A percentile compares a stretch with the other conserved stretches of the same genome.
phyloP scores from a whole-genome alignment of 1,139 yeast species.

The Diutina ranongensis region DNA sequence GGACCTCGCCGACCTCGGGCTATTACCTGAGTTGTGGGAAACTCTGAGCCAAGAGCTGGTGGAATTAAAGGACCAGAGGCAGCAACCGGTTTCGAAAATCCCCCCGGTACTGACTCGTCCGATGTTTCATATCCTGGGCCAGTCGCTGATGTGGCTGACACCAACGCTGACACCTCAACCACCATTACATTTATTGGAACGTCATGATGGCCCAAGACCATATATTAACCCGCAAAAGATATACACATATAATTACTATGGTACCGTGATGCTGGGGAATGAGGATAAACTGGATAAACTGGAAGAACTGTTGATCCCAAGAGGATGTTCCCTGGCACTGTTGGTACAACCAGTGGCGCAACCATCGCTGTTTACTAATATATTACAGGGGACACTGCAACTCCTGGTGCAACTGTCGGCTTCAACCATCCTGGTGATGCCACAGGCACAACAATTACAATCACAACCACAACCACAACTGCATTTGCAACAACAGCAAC shows the following conservation, averaged over 20 bases:
- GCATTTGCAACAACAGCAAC: neutral
- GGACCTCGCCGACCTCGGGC: slow-evolving; percentile 1
- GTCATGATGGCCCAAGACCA: neutral
- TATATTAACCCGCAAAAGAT: neutral
- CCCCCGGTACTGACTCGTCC: neutral
- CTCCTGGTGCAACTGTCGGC: neutral
- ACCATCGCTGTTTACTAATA: neutral
- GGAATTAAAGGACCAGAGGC: neutral
- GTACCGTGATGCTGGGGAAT: neutral
- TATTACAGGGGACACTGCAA: neutral
- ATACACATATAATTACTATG: slow-evolving; percentile 4
- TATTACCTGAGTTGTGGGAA: slow-evolving; percentile 5
- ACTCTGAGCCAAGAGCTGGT: slow-evolving; percentile 5
- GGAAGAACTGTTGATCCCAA: neutral
- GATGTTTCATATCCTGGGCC: slow-evolving; percentile 2
- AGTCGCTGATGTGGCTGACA: slow-evolving; percentile 4
- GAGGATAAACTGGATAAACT: neutral
- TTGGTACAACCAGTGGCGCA: neutral
- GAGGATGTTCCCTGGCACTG: neutral
- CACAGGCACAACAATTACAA: too few relatives aligned
- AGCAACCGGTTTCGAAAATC: neutral
- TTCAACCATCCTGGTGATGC: too few relatives aligned
- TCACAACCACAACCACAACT: neutral
- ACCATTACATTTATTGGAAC: neutral
- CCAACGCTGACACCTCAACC: slow-evolving; percentile 6